A percentile compares a stretch with the other conserved stretches of the same genome.
These are phyloP conservation scores for Elasticomyces elasticus DNA, from an alignment of 495 filamentous ascomycete species.

Conservation along the genomic window DNA sequence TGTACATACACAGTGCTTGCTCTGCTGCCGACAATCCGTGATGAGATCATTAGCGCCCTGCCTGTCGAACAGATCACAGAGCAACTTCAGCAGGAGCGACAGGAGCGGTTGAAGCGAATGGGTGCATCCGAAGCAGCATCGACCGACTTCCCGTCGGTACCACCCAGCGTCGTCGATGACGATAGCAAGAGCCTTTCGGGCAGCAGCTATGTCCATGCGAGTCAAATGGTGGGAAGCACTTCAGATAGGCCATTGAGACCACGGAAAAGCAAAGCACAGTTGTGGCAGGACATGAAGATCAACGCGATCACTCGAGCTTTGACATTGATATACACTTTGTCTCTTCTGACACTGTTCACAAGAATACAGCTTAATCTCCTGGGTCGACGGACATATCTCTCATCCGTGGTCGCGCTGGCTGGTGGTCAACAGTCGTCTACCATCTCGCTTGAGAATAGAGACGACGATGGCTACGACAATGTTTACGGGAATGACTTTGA, in stretches of 20 bases:
- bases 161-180: slow-evolving; percentile 74
- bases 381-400: slow-evolving; percentile 86
- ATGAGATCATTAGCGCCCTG: slow-evolving; percentile 76
- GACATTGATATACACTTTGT: slow-evolving; percentile 82
- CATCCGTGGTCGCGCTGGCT: slow-evolving; percentile 82
- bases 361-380: slow-evolving; percentile 95
- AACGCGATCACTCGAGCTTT: slow-evolving; percentile 82
- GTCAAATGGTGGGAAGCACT: slow-evolving; percentile 52
- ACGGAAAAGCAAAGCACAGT: slow-evolving; percentile 75
- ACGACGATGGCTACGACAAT: slow-evolving; percentile 68
- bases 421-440: slow-evolving; percentile 41
- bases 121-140: slow-evolving; percentile 39
- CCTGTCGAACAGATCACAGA: slow-evolving; percentile 82
- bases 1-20: slow-evolving; percentile 96
- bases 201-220: slow-evolving; percentile 69
- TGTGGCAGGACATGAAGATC: slow-evolving; percentile 98
- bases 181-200: slow-evolving; percentile 69
- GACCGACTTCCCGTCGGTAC: slow-evolving; percentile 55
- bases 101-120: slow-evolving; percentile 54
- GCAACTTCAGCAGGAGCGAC: slow-evolving; percentile 89
- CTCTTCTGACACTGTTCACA: slow-evolving; percentile 82
- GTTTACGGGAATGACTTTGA: slow-evolving; percentile 85
- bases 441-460: slow-evolving; percentile 81
- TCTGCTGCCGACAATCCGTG: slow-evolving; percentile 80
- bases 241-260: slow-evolving; percentile 35